Evolutionary conservation across 1,139 yeast genomes (phyloP), one percentile per base, ranked within the genome.

Genomic region (Tardiomyces digboiensis): DNA sequence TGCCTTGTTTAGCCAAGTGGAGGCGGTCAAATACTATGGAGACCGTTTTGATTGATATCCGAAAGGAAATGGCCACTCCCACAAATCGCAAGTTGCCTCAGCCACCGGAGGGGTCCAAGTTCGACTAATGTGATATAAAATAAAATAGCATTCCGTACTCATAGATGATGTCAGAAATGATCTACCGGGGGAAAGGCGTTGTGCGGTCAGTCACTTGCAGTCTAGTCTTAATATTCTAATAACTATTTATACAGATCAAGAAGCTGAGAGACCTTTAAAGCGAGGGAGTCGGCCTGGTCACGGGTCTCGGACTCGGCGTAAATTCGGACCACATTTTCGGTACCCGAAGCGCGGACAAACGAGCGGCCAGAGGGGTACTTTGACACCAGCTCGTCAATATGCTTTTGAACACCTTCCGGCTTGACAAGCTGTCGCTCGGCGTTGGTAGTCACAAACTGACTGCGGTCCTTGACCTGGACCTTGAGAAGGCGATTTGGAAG

Each of bases 281-380:
- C 81, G 49, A 80, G 67, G 39, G 67, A 67, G 42, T 75, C 78
- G 22, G 85, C 80, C 39, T 71, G 72, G 21, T 67, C 65, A 38
- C 58, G 58, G 1, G 77, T 75, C 13, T 68, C 71, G 0, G 97
- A 96, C 62, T 91, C 99, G 1, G 97, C 94, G 55, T 91, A 91
- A 8, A 91, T 86, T 57, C 98, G 76, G 2, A 91, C 97, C 0
- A 96, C 97, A 64, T 93, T 94, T 62, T 91, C 99, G 1, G 99
- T 91, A 16, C 98, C 99, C 50, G 95, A 84, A 8, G 99, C 97
- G 54, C 99, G 78, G 3, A 91, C 97, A 65, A 91, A 91, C 2
- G 95, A 81, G 59, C 98, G 75, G 2, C 93, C 97, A 23, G 68
- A 62, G 0, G 70, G 60, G 55, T 71, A 82, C 56, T 76, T 67